Base-by-base conservation (phyloP, 2,329 filamentous ascomycete species). In the Bipolaris cookei region DNA sequence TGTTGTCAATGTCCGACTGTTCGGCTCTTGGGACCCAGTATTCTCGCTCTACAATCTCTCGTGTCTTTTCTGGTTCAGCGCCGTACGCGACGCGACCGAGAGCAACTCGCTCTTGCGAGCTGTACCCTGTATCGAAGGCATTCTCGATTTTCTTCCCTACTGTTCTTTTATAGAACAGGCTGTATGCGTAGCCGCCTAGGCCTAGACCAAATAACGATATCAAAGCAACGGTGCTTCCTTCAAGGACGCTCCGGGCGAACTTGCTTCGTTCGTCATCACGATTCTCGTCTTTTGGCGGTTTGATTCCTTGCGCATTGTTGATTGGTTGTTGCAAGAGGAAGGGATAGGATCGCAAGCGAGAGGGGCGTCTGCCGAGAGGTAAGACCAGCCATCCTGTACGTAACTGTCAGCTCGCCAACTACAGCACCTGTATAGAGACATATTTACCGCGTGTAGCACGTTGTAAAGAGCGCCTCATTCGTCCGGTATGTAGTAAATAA, bases 21-120 rank as follows among this genome's bases (percentile, higher is more conserved):
- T 98, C 94, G 7, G 88, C 85, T 16, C 94, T 86, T 55, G 86
- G 78, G 46, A 98, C 86, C 94, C 94, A 97, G 70, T 90, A 87
- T 63, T 89, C 83, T 30, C 78, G 77, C 7, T 66, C 80, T n/a
- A 72, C 57, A 21, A 73, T 66, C 52, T 72, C 66, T 39, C 68
- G 59, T n/a, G 69, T 58, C 46, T 63, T 62, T 10, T 69, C 64
- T 11, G 68, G 63, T 16, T 69, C 55, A 1, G 66, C 66, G 25
- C 68, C 71, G 51, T 71, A 71, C 6, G 71, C 66, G 47, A 74
- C 64, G 23, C 67, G 66, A 21, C 70, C 70, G 1, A 76, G 43
- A 1, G 67, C 64, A 16, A 74, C 73, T 3, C 68, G 67, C 53
- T 76, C 73, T 8, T 74, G 70, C 7, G 71, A 75, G 51, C 68